Conservation (phyloP, 768 basidiomycete species). For the Russula foetens region DNA sequence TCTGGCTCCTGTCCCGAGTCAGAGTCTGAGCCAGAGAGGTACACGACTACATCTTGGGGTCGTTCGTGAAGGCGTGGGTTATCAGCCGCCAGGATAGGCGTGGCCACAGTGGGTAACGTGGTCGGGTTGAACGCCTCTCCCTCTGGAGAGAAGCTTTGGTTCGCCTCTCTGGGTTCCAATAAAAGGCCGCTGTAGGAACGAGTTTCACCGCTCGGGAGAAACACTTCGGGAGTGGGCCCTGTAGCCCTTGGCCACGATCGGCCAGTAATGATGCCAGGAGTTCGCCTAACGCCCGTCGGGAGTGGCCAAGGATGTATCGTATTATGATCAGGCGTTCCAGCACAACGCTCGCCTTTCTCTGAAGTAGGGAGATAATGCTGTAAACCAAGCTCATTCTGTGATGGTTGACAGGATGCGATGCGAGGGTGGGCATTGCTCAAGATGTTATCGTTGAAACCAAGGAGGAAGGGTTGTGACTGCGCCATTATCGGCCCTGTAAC, state of each 20-base stretch:
- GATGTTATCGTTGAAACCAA: neutral
- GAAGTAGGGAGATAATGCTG: neutral
- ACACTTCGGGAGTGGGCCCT: neutral
- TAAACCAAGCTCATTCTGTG: neutral
- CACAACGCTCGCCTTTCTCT: neutral
- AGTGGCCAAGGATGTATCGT: neutral
- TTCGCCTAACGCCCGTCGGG: neutral
- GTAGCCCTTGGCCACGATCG: conserved; percentile 3
- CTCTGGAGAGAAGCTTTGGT: neutral
- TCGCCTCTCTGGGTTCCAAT: neutral
- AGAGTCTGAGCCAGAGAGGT: conserved; percentile 12
- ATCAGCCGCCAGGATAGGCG: conserved; percentile 1
- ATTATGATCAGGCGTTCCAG: neutral
- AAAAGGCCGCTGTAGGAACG: conserved; percentile 1
- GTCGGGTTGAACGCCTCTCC: neutral
- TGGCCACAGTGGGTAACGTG: neutral
- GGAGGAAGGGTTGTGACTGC: neutral
- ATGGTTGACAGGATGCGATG: neutral
- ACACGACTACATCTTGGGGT: neutral
- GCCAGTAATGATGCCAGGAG: neutral
- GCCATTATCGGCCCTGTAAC: neutral
- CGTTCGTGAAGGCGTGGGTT: neutral
- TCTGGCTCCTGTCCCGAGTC: conserved; percentile 10
- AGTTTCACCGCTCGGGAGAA: neutral
- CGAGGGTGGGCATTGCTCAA: neutral